A percentile compares a stretch with the other conserved stretches of the same genome.
phyloP scores from a whole-genome alignment of 2,329 filamentous ascomycete genomes.

The Pleurostoma richardsiae region DNA sequence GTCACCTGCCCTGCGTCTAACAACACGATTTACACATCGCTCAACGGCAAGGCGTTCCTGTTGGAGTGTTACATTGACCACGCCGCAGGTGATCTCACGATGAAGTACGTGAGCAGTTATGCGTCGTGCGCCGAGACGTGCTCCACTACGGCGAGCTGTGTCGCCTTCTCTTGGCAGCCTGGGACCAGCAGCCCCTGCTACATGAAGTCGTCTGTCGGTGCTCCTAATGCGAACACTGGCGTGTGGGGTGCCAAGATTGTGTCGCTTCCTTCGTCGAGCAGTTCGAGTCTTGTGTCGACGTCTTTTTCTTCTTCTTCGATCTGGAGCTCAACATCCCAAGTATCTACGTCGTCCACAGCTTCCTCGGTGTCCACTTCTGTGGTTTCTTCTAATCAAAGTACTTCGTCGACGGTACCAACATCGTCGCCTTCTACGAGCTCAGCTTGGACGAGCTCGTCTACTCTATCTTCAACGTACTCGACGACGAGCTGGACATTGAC shows the following conservation, averaged over 20 bases:
- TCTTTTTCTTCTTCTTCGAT: conserved; percentile 1
- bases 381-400: not conserved
- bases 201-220: conserved; percentile 7
- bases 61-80: conserved; percentile 10
- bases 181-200: conserved; percentile 6
- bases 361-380: not conserved
- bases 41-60: conserved; percentile 6
- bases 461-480: not conserved
- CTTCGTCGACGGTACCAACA: not conserved
- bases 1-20: conserved; percentile 6
- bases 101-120: conserved; percentile 7
- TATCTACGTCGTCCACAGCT: not conserved
- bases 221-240: not conserved
- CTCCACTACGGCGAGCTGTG: conserved; percentile 6
- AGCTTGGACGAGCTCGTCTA: not conserved
- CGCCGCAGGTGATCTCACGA: conserved; percentile 3
- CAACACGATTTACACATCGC: conserved; percentile 3
- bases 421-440: not conserved
- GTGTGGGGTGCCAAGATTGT: conserved; percentile 8
- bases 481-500: not conserved
- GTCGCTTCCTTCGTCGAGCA: no score
- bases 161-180: conserved; percentile 7
- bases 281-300: not conserved
- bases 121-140: conserved; percentile 6
- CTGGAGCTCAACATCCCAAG: not conserved